Conservation (phyloP, 805 yeast species). For the Ogataea henricii region DNA sequence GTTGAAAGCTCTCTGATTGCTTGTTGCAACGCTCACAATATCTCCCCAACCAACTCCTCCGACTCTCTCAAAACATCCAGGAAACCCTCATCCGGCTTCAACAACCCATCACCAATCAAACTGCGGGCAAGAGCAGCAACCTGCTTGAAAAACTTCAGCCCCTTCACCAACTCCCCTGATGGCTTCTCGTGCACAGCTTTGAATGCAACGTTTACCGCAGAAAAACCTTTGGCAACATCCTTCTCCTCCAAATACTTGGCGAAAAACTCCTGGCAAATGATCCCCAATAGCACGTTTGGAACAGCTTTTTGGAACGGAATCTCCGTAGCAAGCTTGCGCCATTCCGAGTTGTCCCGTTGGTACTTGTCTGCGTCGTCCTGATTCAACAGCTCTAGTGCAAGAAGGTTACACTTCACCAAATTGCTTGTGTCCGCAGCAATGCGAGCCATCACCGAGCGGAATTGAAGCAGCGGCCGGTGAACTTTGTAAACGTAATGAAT, state of each 20-base stretch:
- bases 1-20: no score
- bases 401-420: conserved; percentile 52
- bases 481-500: conserved; percentile 68
- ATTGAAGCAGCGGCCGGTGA: conserved; percentile 63
- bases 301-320: conserved; percentile 61
- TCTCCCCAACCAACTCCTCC: conserved; percentile 14
- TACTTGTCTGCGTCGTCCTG: conserved; percentile 58
- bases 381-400: conserved; percentile 50
- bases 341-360: conserved; percentile 44
- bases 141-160: conserved; percentile 29
- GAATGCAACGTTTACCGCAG: conserved; percentile 22
- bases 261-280: conserved; percentile 55
- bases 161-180: conserved; percentile 21
- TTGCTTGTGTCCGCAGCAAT: conserved; percentile 53
- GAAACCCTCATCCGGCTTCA: conserved; percentile 16
- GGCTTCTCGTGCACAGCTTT: conserved; percentile 24
- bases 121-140: conserved; percentile 24
- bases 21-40: no score
- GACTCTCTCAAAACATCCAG: conserved; percentile 13
- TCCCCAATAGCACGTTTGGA: conserved; percentile 66
- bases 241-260: conserved; percentile 33
- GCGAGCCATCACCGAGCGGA: conserved; percentile 63
- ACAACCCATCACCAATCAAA: conserved; percentile 20
- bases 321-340: conserved; percentile 58
- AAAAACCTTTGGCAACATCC: conserved; percentile 16